Evolutionary conservation across 768 basidiomycete species (phyloP).

Genomic region (Tulasnella sp.): DNA sequence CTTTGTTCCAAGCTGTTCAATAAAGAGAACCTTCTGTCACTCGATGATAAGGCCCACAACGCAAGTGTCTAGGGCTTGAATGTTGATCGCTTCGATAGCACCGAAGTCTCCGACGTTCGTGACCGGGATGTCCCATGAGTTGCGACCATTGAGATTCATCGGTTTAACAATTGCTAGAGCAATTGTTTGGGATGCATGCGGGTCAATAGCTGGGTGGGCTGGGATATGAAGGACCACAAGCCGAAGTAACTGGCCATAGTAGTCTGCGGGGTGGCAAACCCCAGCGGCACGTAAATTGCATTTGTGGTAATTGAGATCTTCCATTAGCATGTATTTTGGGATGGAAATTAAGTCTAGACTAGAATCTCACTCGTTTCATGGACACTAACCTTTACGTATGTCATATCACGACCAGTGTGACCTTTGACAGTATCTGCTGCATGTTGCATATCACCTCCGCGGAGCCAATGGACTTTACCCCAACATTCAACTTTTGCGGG

Average conservation of each 20-base stretch:
- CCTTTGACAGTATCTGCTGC: background rate
- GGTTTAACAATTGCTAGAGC: background rate
- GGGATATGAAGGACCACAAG: background rate
- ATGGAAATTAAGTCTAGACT: background rate
- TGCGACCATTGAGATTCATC: background rate
- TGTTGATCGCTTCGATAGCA: background rate
- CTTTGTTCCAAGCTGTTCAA: background rate
- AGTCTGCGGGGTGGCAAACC: background rate
- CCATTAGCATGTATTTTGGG: background rate
- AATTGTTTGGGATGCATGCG: background rate
- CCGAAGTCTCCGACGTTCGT: background rate
- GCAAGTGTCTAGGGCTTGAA: background rate
- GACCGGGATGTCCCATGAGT: background rate
- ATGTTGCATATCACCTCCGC: background rate
- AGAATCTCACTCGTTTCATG: too few relatives aligned
- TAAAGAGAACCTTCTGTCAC: background rate
- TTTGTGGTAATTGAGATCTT: background rate
- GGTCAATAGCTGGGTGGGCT: background rate
- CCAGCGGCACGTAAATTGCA: background rate
- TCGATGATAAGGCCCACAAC: background rate
- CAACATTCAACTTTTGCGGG: background rate
- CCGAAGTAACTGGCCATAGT: background rate
- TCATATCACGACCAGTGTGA: background rate
- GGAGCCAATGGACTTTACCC: background rate
- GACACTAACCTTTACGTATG: background rate